These are phyloP conservation scores for Xylariales sp. DNA, from an alignment of 2,329 filamentous ascomycete genomes.

Conservation along the genomic window DNA sequence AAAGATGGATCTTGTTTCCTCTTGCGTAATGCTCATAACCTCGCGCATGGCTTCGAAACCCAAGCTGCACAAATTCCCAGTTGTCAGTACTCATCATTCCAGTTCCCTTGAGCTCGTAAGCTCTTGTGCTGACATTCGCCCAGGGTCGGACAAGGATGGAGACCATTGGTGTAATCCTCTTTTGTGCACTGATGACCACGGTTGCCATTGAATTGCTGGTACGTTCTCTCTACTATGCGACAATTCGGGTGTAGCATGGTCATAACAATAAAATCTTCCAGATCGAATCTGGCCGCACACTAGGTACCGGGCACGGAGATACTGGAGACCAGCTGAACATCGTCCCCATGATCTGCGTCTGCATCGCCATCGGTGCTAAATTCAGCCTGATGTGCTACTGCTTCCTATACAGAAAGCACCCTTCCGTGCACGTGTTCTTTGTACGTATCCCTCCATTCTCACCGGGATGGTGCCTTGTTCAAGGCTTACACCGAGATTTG, in stretches of 20 bases:
- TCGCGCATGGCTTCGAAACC: conserved; percentile 54
- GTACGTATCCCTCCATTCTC: conserved; percentile 20
- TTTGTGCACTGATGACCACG: conserved; percentile 63
- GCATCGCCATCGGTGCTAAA: conserved; percentile 50
- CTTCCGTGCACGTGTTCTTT: conserved; percentile 52
- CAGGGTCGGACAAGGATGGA: conserved; percentile 57
- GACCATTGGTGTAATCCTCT: conserved; percentile 61
- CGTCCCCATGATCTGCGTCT: conserved; percentile 51
- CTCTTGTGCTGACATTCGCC: no score
- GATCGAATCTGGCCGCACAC: conserved; percentile 51
- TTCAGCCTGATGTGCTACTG: conserved; percentile 49
- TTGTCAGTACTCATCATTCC: no score
- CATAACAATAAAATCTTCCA: no score
- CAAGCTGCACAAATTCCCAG: conserved; percentile 59
- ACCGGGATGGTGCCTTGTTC: not conserved
- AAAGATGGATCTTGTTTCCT: conserved; percentile 59
- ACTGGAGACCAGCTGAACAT: conserved; percentile 42
- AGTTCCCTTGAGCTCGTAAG: no score
- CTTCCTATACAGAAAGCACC: conserved; percentile 46
- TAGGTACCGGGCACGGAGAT: conserved; percentile 35
- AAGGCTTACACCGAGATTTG: not conserved
- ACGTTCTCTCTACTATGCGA: no score
- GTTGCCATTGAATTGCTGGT: conserved; percentile 59
- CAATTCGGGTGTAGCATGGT: no score
- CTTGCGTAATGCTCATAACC: conserved; percentile 57